Percentiles rank a stretch among this genome's conserved stretches.
Conservation (phyloP, 2,329 filamentous ascomycete genomes). For the Rhynchosporium agropyri region DNA sequence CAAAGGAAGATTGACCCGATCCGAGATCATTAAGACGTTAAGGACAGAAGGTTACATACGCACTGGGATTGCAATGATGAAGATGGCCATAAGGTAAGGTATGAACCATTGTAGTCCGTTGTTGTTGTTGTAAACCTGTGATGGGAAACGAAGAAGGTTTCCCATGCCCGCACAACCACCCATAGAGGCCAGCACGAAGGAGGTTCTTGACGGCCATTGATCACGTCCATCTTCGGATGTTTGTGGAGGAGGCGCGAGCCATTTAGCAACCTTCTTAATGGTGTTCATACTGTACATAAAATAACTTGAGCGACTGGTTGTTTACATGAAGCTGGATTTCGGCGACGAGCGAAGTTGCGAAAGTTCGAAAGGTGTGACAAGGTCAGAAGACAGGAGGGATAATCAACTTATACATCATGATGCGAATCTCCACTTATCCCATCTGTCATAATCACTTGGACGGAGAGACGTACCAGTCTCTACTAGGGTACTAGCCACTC, state of each 20-base stretch:
- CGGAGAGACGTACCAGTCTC: neutral
- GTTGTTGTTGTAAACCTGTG: slow-evolving; percentile 15
- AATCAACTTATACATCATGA: neutral
- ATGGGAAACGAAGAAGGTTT: slow-evolving; percentile 15
- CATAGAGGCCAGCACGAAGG: slow-evolving; percentile 15
- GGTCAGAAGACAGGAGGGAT: neutral
- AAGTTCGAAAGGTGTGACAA: too few relatives aligned
- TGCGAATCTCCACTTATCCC: neutral
- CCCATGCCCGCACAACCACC: slow-evolving; percentile 15
- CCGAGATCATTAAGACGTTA: too few relatives aligned
- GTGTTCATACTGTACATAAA: slow-evolving; percentile 6
- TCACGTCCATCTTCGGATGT: slow-evolving; percentile 12
- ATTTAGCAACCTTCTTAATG: slow-evolving; percentile 10
- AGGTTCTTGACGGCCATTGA: slow-evolving; percentile 12
- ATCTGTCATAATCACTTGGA: neutral
- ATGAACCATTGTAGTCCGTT: slow-evolving; percentile 16
- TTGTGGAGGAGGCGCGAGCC: slow-evolving; percentile 12
- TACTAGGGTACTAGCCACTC: neutral
- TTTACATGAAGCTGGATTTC: neutral
- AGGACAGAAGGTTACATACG: too few relatives aligned
- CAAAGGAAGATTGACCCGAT: too few relatives aligned
- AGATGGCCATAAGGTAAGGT: slow-evolving; percentile 11
- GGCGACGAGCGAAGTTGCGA: too few relatives aligned
- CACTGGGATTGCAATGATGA: slow-evolving; percentile 13
- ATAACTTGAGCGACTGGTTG: neutral